Base-by-base conservation (phyloP, 352 stramenopile genomes). In the Phytophthora sojae region DNA sequence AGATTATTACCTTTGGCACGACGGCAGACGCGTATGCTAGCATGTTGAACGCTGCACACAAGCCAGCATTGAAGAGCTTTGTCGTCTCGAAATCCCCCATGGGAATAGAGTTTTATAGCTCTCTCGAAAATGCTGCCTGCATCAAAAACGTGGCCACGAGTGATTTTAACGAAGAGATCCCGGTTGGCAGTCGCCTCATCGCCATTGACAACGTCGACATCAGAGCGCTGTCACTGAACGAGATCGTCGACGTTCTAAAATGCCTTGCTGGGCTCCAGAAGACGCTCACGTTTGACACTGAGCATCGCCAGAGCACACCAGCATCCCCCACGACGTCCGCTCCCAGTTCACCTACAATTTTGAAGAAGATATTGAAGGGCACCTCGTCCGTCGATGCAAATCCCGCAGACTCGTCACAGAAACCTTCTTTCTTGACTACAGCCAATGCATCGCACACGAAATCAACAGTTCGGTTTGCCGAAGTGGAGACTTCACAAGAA, bases 1-100 rank as follows among this genome's bases (percentile, higher is more conserved):
- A 92, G 21, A 61, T 79, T 9, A 88, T 92, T 49, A 85, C 84
- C 0, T 92, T 92, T 66, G 83, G 80, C 49, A 85, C 78, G 9
- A 86, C 80, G 0, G 23, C 53, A 4, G 62, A 57, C 0, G 79
- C 72, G 19, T 86, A 88, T 57, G 56, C 77, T 3, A 26, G 52
- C 2, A 82, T 88, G 76, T 29, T 82, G 2, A 77, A 69, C 25
- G 26, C 57, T 3, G 61, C 44, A 21, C 51, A 30, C 23, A 70
- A 63, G 6, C 57, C 64, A 21, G 11, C 44, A 5, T 52, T 73
- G 35, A 64, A 63, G 39, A 47, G 57, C 19, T 61, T 84, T 15
- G 42, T 60, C 6, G 66, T 79, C 17, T 65, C 62, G 6, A 65
- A 57, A 21, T 73, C 71, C 11, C 75, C 64, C 1, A 59, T 83